Base-by-base conservation (phyloP, 2,329 filamentous ascomycete species). In the Pseudopyricularia javanii region DNA sequence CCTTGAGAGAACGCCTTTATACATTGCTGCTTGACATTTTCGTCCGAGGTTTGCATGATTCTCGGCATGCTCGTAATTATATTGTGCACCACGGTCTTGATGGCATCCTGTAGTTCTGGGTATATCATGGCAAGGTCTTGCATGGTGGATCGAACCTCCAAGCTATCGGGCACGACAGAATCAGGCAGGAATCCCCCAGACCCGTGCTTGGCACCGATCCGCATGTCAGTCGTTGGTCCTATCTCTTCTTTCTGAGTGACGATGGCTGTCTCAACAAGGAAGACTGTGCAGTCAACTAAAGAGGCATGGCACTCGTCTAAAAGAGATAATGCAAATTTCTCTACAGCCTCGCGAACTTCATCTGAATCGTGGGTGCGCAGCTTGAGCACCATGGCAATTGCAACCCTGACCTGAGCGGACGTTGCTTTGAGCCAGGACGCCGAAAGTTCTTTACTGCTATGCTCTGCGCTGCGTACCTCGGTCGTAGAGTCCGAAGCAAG, bases 11-110 rank as follows among this genome's bases (percentile, higher is more conserved):
- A 76, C 56, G 91, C 88, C 28, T 78, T 76, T 26, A 97, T 77
- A 2, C 84, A 82, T 53, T 78, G 76, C 56, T 82, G 76, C 64
- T 94, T 95, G 28, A 77, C 73, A n/a, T 75, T 74, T 59, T 95
- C 89, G 60, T 97, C 90, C 58, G 83, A 85, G 8, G 83, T 80
- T 64, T 91, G 88, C 82, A 96, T 91, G 14, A 88, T 68, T 15
- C 90, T 79, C 5, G 91, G 85, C 17, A 98, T 76, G 40, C 88
- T 84, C 2, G 81, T 80, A 24, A 91, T 78, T 90, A 91, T 96
- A 51, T 82, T 83, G 64, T 91, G 86, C 1, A 94, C 74, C 1
- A 80, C 85, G 28, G 75, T 78, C 59, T 88, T 82, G 12, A 88
- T 66, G 9, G 75, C 65, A 7, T 81, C 76, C 8, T 72, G 64